Conservation (phyloP, 305 asterid species). For the Plantago coronopus region DNA sequence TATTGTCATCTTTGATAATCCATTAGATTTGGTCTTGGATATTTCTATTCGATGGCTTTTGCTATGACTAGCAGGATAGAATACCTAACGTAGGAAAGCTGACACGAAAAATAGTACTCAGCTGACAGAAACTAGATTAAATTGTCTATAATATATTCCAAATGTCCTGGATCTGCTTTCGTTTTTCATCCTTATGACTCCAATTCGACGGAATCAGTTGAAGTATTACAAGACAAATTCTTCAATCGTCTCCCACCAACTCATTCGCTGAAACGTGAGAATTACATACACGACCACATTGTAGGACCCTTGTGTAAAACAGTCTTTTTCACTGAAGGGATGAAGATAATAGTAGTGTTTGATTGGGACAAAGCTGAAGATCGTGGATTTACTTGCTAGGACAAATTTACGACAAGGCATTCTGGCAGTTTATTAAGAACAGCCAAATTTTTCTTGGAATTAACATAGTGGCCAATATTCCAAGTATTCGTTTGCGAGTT, state of each 20-base stretch:
- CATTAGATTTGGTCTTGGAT: slow-evolving; percentile 12
- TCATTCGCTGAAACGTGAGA: too few species aligned
- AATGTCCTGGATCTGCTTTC: not conserved
- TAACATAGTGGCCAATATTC: slow-evolving; percentile 1
- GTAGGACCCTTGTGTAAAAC: too few species aligned
- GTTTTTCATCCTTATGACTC: not conserved
- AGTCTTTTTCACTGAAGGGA: too few species aligned
- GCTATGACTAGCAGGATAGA: slow-evolving; percentile 14
- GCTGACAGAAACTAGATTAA: slow-evolving; percentile 10
- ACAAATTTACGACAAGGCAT: not conserved
- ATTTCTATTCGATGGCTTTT: slow-evolving; percentile 11
- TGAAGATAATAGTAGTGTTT: not conserved
- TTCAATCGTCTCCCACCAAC: not conserved
- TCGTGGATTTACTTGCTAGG: not conserved
- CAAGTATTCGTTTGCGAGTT: slow-evolving; percentile 3
- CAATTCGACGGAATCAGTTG: not conserved
- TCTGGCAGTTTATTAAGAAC: not conserved
- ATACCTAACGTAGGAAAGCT: slow-evolving; percentile 1
- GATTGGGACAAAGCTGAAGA: too few species aligned
- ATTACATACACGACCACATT: too few species aligned
- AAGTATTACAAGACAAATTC: not conserved
- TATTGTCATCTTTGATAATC: slow-evolving; percentile 18
- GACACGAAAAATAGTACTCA: slow-evolving; percentile 7
- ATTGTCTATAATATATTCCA: not conserved
- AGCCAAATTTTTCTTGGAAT: slow-evolving; percentile 23